These are phyloP conservation scores for Ustilago tritici DNA, from an alignment of 1,284 basidiomycete species.

Conservation along the genomic window DNA sequence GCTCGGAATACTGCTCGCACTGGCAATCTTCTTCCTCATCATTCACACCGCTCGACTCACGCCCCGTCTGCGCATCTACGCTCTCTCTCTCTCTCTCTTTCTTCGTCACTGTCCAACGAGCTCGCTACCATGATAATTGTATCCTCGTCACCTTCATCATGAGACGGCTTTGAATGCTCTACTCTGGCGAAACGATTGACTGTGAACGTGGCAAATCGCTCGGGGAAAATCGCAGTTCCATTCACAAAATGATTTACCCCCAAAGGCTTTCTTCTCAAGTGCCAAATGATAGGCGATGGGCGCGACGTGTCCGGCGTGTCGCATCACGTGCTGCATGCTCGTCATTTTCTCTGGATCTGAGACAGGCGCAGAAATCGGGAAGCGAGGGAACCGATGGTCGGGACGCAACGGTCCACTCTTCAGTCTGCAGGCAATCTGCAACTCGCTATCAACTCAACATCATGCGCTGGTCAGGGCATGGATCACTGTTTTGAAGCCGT, in stretches of 20 bases:
- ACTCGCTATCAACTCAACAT: neutral
- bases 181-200: neutral
- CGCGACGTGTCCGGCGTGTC: constrained; percentile 28
- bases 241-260: constrained; percentile 19
- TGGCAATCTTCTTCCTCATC: neutral
- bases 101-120: neutral
- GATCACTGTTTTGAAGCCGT: neutral
- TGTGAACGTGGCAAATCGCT: neutral
- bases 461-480: neutral
- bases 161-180: neutral
- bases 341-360: neutral
- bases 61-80: neutral
- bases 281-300: neutral
- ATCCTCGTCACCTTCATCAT: neutral
- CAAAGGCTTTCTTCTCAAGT: neutral
- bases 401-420: neutral
- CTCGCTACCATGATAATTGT: neutral
- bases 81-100: no score
- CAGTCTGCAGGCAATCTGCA: neutral
- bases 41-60: neutral
- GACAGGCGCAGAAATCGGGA: neutral
- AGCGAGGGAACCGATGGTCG: neutral
- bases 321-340: constrained; percentile 22
- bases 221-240: neutral
- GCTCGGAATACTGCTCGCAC: constrained; percentile 4